These are phyloP conservation scores for Botrytis porri DNA, from an alignment of 2,329 filamentous ascomycete genomes.

Conservation along the genomic window DNA sequence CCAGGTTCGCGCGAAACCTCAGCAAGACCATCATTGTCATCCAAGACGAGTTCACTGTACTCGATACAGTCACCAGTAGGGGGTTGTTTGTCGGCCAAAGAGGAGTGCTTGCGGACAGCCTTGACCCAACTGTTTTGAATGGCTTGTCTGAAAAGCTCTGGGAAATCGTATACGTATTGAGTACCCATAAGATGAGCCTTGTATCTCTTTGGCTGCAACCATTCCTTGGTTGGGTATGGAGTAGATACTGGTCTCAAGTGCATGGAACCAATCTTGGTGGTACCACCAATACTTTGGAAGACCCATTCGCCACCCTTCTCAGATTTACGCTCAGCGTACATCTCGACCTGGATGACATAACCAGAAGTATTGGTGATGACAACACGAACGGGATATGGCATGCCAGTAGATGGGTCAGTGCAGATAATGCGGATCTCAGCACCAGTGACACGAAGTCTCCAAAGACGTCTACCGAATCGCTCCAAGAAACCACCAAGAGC, in stretches of 20 bases:
- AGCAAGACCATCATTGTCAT: conserved; percentile 86
- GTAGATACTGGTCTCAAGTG: conserved; percentile 87
- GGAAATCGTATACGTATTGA: conserved; percentile 99
- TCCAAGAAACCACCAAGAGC: conserved; percentile 94
- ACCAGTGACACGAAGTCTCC: conserved; percentile 93
- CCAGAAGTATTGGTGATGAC: conserved; percentile 98
- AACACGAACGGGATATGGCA: conserved; percentile 88
- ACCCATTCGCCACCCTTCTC: conserved; percentile 94
- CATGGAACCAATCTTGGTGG: conserved; percentile 92
- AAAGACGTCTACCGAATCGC: conserved; percentile 89
- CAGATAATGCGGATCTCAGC: conserved; percentile 98
- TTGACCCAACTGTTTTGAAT: conserved; percentile 92
- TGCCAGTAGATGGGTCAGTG: conserved; percentile 80
- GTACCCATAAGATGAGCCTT: conserved; percentile 99
- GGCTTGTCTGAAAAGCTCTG: conserved; percentile 96
- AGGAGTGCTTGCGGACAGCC: conserved; percentile 69
- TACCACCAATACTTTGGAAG: conserved; percentile 96
- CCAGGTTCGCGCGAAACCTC: conserved; percentile 94
- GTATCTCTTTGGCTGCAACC: conserved; percentile 97
- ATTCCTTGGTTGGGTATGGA: conserved; percentile 97
- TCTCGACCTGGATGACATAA: conserved; percentile 95
- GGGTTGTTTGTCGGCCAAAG: conserved; percentile 76
- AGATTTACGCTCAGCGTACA: conserved; percentile 96
- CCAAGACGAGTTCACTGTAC: conserved; percentile 89
- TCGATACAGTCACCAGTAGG: conserved; percentile 87